Base-by-base conservation (phyloP, 2,329 filamentous ascomycete genomes). In the Fusarium succisae region DNA sequence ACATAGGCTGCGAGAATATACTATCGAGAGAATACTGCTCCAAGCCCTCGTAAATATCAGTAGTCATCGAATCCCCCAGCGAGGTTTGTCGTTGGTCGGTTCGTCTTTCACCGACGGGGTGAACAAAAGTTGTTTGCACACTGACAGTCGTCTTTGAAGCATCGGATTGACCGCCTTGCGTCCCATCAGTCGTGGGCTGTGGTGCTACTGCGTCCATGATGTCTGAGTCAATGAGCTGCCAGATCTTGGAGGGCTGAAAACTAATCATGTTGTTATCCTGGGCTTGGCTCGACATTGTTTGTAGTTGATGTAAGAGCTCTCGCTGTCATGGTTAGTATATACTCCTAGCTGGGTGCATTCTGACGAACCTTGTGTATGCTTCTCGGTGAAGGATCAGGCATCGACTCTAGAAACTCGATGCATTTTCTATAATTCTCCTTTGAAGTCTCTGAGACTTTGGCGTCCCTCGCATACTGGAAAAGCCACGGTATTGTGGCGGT, bases 401-500 rank as follows among this genome's bases (percentile, higher is more conserved):
- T 72, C 1, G 62, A 74, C 18, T 70, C 63, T 3, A 74, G 15
- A 39, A 74, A 74, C 3, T 69, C 71, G 1, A 72, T 37, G 4
- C 72, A 77, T 12, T 70, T 76, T 4, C 53, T 32, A 0, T 76
- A 61, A 12, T 77, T 77, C 6, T 77, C 69, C 8, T 66, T 76
- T 1, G 76, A 72, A 0, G 68, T 74, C 17, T 55, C 51, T 0
- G 76, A 74, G 1, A 77, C 70, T 12, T 70, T 69, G 0, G 35
- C 28, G 8, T 77, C 76, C 6, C 72, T 70, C 3, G 76, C 75
- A 41, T 77, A 77, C 26, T 77, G 76, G 26, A 77, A 77, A 4
- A 77, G 35, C 76, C 75, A 77, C 1, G 75, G 71, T 6, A 77
- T 76, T 3, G 73, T 77, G 3, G 75, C 73, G 0, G 76, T 73